A percentile compares a stretch with the other conserved stretches of the same genome.
Conservation (phyloP, 129 eudicot genomes). For the Gnaphalium uliginosum region DNA sequence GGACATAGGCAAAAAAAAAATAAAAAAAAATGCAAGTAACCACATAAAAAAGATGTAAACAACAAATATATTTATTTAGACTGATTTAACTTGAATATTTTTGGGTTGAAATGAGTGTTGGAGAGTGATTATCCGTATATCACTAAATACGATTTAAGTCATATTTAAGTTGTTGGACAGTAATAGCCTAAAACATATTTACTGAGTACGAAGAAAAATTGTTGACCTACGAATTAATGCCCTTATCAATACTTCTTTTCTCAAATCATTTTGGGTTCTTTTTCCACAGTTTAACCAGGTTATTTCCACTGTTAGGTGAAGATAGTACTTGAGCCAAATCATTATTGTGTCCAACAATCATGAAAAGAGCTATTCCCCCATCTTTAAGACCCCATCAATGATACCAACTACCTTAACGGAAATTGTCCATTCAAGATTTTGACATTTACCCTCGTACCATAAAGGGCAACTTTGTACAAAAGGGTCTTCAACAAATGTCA, state of each 20-base stretch:
- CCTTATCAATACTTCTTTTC: too few relatives aligned
- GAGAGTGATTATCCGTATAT: too few relatives aligned
- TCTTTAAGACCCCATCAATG: conserved; percentile 29
- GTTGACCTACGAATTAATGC: too few relatives aligned
- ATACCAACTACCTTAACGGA: conserved; percentile 40
- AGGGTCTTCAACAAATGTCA: conserved; percentile 7
- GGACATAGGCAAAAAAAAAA: background rate
- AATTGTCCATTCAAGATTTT: conserved; percentile 22
- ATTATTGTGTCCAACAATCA: conserved; percentile 26
- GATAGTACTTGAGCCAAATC: background rate
- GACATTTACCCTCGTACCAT: conserved; percentile 15
- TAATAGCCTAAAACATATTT: too few relatives aligned
- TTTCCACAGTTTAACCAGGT: conserved; percentile 25
- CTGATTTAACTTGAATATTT: too few relatives aligned
- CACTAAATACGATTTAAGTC: too few relatives aligned
- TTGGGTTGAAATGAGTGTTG: background rate
- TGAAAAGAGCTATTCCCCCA: conserved; percentile 8
- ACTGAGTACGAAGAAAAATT: too few relatives aligned
- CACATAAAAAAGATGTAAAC: background rate
- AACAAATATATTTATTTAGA: background rate
- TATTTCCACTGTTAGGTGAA: background rate
- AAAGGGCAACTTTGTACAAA: conserved; percentile 23
- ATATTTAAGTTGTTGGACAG: too few relatives aligned
- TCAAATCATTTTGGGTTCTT: conserved; percentile 13
- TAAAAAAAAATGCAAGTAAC: background rate